Evolutionary conservation across 805 yeast species (phyloP), one percentile per base, ranked within the genome.

Genomic region (Priceomyces fermenticarens): DNA sequence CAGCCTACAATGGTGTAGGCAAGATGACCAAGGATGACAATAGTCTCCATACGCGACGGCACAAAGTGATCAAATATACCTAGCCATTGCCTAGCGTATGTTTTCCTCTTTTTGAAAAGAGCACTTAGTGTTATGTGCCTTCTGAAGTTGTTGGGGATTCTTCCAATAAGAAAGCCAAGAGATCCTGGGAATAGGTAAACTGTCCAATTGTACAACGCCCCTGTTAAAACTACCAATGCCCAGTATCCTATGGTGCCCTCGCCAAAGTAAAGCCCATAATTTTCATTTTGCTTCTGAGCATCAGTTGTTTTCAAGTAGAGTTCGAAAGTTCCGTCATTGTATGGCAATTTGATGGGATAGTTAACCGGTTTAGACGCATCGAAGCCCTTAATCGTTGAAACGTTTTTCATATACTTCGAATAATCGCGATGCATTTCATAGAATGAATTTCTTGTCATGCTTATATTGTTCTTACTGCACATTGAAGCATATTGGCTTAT

Each of bases 251-350:
- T 41, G 30, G 70, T 46, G 2, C 69, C 78, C 10, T 69, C 60
- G 32, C 64, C 65, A 35, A 53, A 64, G 41, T 50, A 62, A 11
- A 54, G 48, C 3, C 63, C 51, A 33, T 55, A 31, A 32, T 51
- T 44, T 39, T 53, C 57, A 38, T 57, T 58, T 38, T 56, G 58
- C 49, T 60, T 60, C 50, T 68, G 66, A 13, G 72, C 73, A 65
- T 93, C n/a, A n/a, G n/a, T n/a, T n/a, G n/a, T n/a, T n/a, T n/a
- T n/a, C n/a, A n/a, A n/a, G n/a, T n/a, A n/a, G n/a, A n/a, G n/a
- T n/a, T n/a, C n/a, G n/a, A n/a, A n/a, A n/a, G n/a, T 99, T 34
- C 93, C 95, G 28, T 93, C 97, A 33, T 85, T 68, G 63, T 87
- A 87, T 44, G 90, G 96, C 55, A 85, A 83, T 11, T 86, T 81